Evolutionary conservation across 2,329 filamentous ascomycete genomes (phyloP).

Genomic region (Apiospora arundinis): DNA sequence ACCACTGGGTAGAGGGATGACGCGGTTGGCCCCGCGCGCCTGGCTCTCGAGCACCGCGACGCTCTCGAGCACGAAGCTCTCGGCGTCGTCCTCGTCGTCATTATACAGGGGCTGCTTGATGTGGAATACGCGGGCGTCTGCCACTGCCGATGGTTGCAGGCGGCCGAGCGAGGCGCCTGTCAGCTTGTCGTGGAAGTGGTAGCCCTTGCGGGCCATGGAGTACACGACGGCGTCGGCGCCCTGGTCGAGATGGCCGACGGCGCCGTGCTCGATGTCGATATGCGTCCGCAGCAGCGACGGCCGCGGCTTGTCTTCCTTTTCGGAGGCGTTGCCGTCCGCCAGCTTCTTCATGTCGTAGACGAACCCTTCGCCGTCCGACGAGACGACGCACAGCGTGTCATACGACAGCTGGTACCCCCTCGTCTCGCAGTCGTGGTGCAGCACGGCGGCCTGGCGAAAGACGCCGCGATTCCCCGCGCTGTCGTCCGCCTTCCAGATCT

Average conservation of each 20-base stretch:
- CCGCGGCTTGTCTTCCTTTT: background rate
- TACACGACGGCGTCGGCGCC: slow-evolving; percentile 48
- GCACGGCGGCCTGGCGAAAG: slow-evolving; percentile 46
- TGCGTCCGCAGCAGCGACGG: slow-evolving; percentile 42
- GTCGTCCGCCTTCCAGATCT: slow-evolving; percentile 48
- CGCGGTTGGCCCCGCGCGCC: background rate
- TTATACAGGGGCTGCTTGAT: background rate
- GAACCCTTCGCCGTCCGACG: slow-evolving; percentile 49
- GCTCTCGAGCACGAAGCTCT: slow-evolving; percentile 25
- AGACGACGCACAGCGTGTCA: slow-evolving; percentile 52
- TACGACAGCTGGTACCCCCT: slow-evolving; percentile 52
- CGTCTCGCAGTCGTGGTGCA: slow-evolving; percentile 50
- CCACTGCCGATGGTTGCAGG: slow-evolving; percentile 36
- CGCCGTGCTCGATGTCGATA: slow-evolving; percentile 46
- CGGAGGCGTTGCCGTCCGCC: no score
- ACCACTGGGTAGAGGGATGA: slow-evolving; percentile 25
- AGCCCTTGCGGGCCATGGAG: slow-evolving; percentile 49
- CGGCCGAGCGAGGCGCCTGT: slow-evolving; percentile 45
- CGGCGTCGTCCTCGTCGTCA: slow-evolving; percentile 26
- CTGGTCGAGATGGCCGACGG: slow-evolving; percentile 52
- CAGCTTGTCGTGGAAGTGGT: slow-evolving; percentile 48
- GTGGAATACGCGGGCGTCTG: background rate
- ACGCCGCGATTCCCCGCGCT: slow-evolving; percentile 33
- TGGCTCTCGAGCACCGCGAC: slow-evolving; percentile 5
- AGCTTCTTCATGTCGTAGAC: slow-evolving; percentile 48